Base-by-base conservation (phyloP, 1,284 basidiomycete species). In the Malassezia pachydermatis region DNA sequence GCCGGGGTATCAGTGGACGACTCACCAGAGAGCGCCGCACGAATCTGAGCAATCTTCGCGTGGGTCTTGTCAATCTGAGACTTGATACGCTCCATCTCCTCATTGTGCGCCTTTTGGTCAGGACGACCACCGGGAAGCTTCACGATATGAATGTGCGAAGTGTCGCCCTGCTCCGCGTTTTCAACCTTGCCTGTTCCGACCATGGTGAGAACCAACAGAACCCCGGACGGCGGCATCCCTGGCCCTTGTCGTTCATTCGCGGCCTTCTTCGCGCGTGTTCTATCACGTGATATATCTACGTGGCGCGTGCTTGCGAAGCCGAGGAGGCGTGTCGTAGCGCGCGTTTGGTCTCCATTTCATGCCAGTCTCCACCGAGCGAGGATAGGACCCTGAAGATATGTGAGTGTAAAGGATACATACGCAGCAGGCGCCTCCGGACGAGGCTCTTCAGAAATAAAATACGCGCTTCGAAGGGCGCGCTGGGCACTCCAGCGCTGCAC, bases 341-440 rank as follows among this genome's bases (percentile, higher is more conserved):
- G 20, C 59, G 51, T 17, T 60, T 51, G 19, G 61, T 59, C 36
- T 92, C 88, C 53, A 86, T 77, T 71, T 94, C 88, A 71, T 94
- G 88, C 88, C 88, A 94, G 70, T 94, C 89, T 33, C 89, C 88
- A 86, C 74, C n/a, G 77, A 79, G 10, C 80, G 77, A 54, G 86
- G 74, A 44, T 41, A 62, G 46, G 11, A 59, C 14, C 3, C 57
- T 54, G n/a, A 40, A 33, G 38, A 69, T 42, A 19, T 20, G 14
- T 36, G 48, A 48, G 27, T 33, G 11, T 23, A 22, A n/a, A 13
- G 8, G 41, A 41, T 17, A 78, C 85, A 51, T 71, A 89, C 88
- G 84, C 84, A 25, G 78, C 75, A 4, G 94, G 94, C 42, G 79
- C 76, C 60, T 81, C 79, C 44, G 88, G 78, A 28, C 70, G 62